Evolutionary conservation across 345 rosid species (phyloP), one percentile per base, ranked within the genome.

Genomic region (Bruguiera gymnorhiza): DNA sequence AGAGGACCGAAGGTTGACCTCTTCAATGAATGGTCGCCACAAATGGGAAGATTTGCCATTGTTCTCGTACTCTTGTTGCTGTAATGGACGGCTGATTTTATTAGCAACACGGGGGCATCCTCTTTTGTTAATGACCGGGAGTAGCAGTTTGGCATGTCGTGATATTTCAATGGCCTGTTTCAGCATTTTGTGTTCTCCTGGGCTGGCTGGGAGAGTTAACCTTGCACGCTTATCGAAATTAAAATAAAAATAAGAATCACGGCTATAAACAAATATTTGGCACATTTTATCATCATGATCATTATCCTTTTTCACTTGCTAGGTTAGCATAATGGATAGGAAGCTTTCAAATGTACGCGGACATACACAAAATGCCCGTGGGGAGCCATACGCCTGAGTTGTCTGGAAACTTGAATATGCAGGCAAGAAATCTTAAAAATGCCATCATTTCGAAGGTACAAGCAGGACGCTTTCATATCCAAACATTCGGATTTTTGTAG

Each of bases 401-500:
- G 13, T 3, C 32, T 1, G 21, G 6, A 31, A 24, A 34, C 56
- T 34, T 65, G 1, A 16, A 34, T 59, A 8, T 59, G 27, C 23
- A 23, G 18, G 16, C 18, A 21, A 7, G 30, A 63, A 26, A 26
- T 26, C 57, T 11, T 37, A 4, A 20, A 54, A 43, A 6, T 48
- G 13, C 9, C 8, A 0, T 27, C 10, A 60, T 60, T 30, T 34
- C 1, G 9, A 8, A 65, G 58, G 30, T 37, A 23, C 31, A 32
- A 21, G 26, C 8, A 27, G 32, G 37, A 30, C 34, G 55, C n/a
- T 54, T 24, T 54, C 26, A 36, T 30, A 29, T 18, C 8, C 34
- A 18, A 26, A 55, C 23, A 6, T 52, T 30, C 3, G 32, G 30
- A 56, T n/a, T 56, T 55, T 81, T 86, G 48, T 84, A 86, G 79